Base-by-base conservation (phyloP, 2,329 filamentous ascomycete genomes). In the Talaromyces piceae region DNA sequence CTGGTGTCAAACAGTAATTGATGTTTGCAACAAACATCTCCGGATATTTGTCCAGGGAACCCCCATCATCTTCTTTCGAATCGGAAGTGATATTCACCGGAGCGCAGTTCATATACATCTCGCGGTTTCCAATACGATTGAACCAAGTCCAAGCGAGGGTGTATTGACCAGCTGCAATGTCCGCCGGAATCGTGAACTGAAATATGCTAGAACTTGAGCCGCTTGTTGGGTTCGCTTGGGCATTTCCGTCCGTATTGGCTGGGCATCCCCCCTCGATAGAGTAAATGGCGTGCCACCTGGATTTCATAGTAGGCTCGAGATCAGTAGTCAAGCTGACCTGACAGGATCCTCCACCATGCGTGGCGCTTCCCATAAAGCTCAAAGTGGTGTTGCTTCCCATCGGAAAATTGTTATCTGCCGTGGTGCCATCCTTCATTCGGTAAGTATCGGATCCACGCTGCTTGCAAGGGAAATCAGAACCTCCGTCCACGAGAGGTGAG, bases 31-130 rank as follows among this genome's bases (percentile, higher is more conserved):
- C 77, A 49, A 90, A 84, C 81, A 94, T 85, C 52, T 83, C 74
- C 0, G 89, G 88, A 11, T 94, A 83, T 0, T 71, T 66, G 33
- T 80, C 65, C 2, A 39, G 33, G 4, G 44, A n/a, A n/a, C 56
- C 49, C 63, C 60, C 56, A 63, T 61, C 39, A 59, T 52, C 3
- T 61, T 61, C 2, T 1, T 72, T 48, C 4, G 33, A 41, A 7
- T 26, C n/a, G 25, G 52, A 6, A 41, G 41, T 68, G 22, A 97
- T 76, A 0, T 76, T 78, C 45, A 95, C 68, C 0, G 88, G 82
- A 0, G 86, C 88, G 60, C 91, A 98, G 78, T 95, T 94, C 90
- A 95, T 95, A 77, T 97, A 96, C 78, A 95, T 89, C 66, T 97
- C 93, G 1, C 91, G 84, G 73, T 95, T 95, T 2, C 93, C 93